Base-by-base conservation (phyloP, 108 stramenopile species). In the Conticribra guillardii region DNA sequence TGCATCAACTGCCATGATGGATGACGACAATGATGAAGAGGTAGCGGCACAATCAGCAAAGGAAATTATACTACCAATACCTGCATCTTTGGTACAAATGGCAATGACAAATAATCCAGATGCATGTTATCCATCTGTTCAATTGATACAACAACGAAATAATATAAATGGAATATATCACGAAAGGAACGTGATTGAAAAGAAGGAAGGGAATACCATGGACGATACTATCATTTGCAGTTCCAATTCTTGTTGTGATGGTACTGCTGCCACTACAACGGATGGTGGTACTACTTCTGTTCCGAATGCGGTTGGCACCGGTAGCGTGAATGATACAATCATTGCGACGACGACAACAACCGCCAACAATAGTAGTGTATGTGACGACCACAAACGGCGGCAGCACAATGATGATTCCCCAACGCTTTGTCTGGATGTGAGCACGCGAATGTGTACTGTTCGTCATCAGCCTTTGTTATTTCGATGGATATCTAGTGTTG, bases 391-490 rank as follows among this genome's bases (percentile, higher is more conserved):
- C n/a, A n/a, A n/a, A n/a, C n/a, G n/a, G n/a, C n/a, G n/a, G n/a
- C n/a, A n/a, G n/a, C n/a, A n/a, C n/a, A n/a, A n/a, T n/a, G n/a
- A n/a, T n/a, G n/a, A n/a, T n/a, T n/a, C n/a, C n/a, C n/a, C n/a
- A n/a, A 46, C 73, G 0, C 44, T 75, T 37, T 55, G 60, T 27
- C 31, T 82, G 50, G 14, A 31, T 37, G 71, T 82, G 8, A 24
- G 41, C 14, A 60, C 80, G 47, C 48, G 80, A 52, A 82, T 82
- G 80, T 82, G 80, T 65, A 82, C 80, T 26, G 75, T 82, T 3
- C 27, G 75, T 14, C 76, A 75, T 33, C 59, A 71, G 30, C 80
- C 80, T 18, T 51, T 19, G 28, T 23, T 79, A 47, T 79, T 79
- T 57, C 64, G 53, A 54, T 82, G 74, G 73, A 8, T 75, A 19